Conservation (phyloP, 208 protist genomes). For the Leishmania amazonensis region DNA sequence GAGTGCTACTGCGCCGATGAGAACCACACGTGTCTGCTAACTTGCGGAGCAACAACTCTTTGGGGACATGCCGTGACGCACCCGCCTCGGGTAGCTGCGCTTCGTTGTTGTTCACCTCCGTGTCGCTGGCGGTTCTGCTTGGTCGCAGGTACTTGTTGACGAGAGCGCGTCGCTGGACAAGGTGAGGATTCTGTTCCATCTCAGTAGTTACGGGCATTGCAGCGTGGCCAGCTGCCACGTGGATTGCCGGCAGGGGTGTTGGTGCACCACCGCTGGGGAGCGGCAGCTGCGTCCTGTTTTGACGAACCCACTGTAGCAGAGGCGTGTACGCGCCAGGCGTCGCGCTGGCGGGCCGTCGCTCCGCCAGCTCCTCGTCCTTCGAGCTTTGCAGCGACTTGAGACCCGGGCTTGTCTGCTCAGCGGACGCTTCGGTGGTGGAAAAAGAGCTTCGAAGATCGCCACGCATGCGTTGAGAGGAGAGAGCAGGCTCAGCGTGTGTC, state of each 20-base stretch:
- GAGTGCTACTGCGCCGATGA: not conserved
- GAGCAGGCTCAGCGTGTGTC: not conserved
- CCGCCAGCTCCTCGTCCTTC: not conserved
- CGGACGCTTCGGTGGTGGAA: not conserved
- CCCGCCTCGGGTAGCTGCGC: not conserved
- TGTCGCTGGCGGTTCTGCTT: not conserved
- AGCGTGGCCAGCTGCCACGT: not conserved
- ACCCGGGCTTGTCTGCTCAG: not conserved
- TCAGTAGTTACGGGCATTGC: not conserved
- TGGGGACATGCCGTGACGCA: not conserved
- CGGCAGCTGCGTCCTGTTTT: not conserved
- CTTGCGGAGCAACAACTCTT: too few relatives aligned
- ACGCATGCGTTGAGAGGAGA: not conserved
- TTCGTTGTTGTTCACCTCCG: not conserved
- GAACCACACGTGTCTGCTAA: not conserved
- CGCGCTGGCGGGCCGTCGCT: too few relatives aligned
- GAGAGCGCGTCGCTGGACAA: not conserved
- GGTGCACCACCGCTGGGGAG: not conserved
- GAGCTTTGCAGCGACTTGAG: not conserved
- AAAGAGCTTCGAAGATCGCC: not conserved
- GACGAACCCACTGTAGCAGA: not conserved
- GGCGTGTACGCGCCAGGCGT: not conserved
- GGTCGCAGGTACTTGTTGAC: not conserved
- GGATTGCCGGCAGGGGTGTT: not conserved
- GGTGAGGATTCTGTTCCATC: constrained; percentile 2